phyloP scores from a whole-genome alignment of 306 rosid species.

The Prunus fruticosa region DNA sequence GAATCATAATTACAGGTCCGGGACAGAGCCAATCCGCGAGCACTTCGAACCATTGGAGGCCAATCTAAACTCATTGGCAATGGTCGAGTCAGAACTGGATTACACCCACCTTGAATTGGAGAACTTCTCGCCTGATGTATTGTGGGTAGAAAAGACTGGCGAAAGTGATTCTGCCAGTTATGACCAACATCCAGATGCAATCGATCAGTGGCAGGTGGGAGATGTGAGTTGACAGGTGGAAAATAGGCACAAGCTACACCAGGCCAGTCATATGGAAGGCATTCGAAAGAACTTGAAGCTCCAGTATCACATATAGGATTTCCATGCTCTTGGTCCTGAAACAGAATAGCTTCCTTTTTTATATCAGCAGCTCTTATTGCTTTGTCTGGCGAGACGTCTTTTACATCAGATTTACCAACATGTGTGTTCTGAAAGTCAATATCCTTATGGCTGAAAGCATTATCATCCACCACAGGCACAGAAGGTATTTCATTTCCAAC shows the following conservation, averaged over 20 bases:
- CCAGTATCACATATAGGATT: conserved; percentile 46
- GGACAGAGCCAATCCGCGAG: conserved; percentile 60
- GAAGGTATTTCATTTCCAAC: conserved; percentile 34
- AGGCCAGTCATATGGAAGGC: conserved; percentile 87
- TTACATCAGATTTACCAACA: conserved; percentile 32
- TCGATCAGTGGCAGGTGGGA: conserved; percentile 89
- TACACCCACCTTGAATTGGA: conserved; percentile 65
- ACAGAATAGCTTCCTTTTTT: conserved; percentile 38
- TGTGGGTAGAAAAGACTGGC: conserved; percentile 71
- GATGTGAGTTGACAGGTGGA: conserved; percentile 69
- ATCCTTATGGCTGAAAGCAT: conserved; percentile 34
- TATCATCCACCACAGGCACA: conserved; percentile 31
- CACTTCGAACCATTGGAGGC: conserved; percentile 83
- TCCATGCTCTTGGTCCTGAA: conserved; percentile 44
- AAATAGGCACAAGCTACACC: conserved; percentile 71
- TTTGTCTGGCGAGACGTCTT: conserved; percentile 44
- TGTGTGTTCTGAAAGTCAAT: conserved; percentile 16
- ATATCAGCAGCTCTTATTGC: conserved; percentile 43
- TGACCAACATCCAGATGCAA: conserved; percentile 93
- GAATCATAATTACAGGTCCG: conserved; percentile 64
- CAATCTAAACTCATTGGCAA: conserved; percentile 90
- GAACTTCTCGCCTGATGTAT: conserved; percentile 61
- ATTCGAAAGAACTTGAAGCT: conserved; percentile 47
- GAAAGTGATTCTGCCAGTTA: conserved; percentile 91
- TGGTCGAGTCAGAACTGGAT: conserved; percentile 57